Evolutionary conservation across 176 grass and related monocot genomes (phyloP).

Genomic region (Aegilops longissima): DNA sequence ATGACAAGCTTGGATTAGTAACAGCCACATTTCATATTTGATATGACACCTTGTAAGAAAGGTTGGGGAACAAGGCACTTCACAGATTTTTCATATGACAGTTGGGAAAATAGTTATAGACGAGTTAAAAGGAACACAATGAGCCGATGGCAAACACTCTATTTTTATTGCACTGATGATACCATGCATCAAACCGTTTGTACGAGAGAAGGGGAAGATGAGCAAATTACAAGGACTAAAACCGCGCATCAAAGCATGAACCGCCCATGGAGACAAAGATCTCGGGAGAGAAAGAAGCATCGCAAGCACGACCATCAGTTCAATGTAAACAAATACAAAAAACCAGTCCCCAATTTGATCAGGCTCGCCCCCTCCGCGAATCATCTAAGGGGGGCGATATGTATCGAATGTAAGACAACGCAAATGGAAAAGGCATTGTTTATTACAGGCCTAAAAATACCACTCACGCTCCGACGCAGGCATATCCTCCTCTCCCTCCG

Average conservation of each 20-base stretch:
- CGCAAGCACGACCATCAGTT: slow-evolving; percentile 4
- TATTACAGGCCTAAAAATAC: slow-evolving; percentile 80
- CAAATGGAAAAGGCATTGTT: slow-evolving; percentile 61
- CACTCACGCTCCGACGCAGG: slow-evolving; percentile 36
- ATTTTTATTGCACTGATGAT: neutral
- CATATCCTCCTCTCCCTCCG: slow-evolving; percentile 27
- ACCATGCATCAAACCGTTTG: neutral
- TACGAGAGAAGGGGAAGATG: neutral
- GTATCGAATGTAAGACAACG: slow-evolving; percentile 38
- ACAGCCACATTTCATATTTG: neutral
- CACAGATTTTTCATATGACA: neutral
- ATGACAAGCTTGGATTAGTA: neutral
- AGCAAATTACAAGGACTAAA: slow-evolving; percentile 1
- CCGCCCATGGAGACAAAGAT: neutral
- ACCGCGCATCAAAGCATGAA: neutral
- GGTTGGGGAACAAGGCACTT: no score
- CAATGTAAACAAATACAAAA: slow-evolving; percentile 34
- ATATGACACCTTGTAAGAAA: neutral
- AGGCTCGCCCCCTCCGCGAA: slow-evolving; percentile 45
- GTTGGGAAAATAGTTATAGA: neutral
- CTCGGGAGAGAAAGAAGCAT: neutral
- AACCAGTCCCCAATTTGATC: slow-evolving; percentile 36
- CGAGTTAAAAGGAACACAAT: neutral
- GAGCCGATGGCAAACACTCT: neutral
- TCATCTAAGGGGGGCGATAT: slow-evolving; percentile 31